Evolutionary conservation across 257 asterid genomes (phyloP).

Genomic region (Gentiana straminea): DNA sequence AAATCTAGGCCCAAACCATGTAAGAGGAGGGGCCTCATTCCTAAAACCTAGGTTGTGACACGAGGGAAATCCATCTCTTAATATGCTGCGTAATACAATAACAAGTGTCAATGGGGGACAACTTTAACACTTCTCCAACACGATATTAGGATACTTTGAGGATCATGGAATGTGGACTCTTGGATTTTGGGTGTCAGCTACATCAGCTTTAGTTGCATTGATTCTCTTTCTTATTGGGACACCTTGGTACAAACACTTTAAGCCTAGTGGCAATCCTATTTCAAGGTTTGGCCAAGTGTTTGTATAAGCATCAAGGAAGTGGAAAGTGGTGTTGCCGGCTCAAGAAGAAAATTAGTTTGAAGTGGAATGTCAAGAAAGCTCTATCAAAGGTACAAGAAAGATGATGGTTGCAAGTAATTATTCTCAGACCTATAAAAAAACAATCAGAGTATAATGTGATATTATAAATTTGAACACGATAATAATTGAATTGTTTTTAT

Average conservation of each 20-base stretch:
- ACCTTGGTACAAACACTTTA: conserved; percentile 57
- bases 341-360: conserved; percentile 32
- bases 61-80: too few relatives aligned
- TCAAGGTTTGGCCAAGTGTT: conserved; percentile 68
- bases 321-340: conserved; percentile 19
- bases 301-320: conserved; percentile 60
- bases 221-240: conserved; percentile 68
- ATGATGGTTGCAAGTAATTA: conserved; percentile 86
- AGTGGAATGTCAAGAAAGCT: conserved; percentile 18
- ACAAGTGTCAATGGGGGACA: too few relatives aligned
- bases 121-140: conserved; percentile 67
- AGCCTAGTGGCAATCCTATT: conserved; percentile 75
- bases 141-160: conserved; percentile 67
- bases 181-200: conserved; percentile 84
- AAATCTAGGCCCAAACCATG: too few relatives aligned
- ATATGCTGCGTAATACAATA: too few relatives aligned
- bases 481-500: not conserved
- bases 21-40: too few relatives aligned
- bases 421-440: not conserved
- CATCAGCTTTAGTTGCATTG: conserved; percentile 66
- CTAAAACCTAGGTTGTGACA: too few relatives aligned
- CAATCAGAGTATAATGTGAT: not conserved
- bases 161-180: conserved; percentile 82
- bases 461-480: not conserved
- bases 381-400: conserved; percentile 30